These are phyloP conservation scores for Kazachstania sp. DNA, from an alignment of 1,139 yeast species.

Conservation along the genomic window DNA sequence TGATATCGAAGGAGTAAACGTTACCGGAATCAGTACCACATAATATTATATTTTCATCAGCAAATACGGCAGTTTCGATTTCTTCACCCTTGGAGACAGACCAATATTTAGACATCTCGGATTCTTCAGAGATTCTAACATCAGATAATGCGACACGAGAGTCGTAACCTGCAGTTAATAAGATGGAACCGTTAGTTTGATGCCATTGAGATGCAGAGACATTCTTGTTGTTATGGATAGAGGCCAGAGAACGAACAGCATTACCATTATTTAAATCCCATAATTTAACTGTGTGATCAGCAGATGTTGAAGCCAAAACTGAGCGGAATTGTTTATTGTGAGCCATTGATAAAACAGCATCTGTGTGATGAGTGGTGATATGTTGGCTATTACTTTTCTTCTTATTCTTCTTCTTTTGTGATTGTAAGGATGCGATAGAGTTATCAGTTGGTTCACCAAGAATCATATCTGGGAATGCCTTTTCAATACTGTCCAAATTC, in stretches of 20 bases:
- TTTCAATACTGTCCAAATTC: slow-evolving; percentile 88
- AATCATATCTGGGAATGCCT: slow-evolving; percentile 89
- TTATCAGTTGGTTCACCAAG: slow-evolving; percentile 67
- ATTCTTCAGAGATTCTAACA: slow-evolving; percentile 66
- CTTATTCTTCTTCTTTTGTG: slow-evolving; percentile 35
- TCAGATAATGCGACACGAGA: slow-evolving; percentile 71
- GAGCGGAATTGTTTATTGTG: slow-evolving; percentile 78
- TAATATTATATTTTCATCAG: slow-evolving; percentile 55
- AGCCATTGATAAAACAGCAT: slow-evolving; percentile 81
- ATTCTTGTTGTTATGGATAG: slow-evolving; percentile 46
- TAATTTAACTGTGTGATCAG: slow-evolving; percentile 86
- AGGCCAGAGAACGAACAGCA: slow-evolving; percentile 63
- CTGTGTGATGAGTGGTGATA: slow-evolving; percentile 77
- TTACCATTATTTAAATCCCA: slow-evolving; percentile 80
- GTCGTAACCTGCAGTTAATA: slow-evolving; percentile 92
- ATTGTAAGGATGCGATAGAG: slow-evolving; percentile 35
- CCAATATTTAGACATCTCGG: slow-evolving; percentile 52
- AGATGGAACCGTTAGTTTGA: slow-evolving; percentile 58
- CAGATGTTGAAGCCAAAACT: slow-evolving; percentile 90
- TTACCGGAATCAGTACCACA: slow-evolving; percentile 93
- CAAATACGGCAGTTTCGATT: slow-evolving; percentile 77
- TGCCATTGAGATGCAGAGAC: slow-evolving; percentile 90
- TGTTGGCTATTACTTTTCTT: slow-evolving; percentile 47
- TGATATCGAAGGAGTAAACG: slow-evolving; percentile 80
- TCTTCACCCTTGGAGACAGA: slow-evolving; percentile 65